Evolutionary conservation across 345 rosid species (phyloP), one percentile per base, ranked within the genome.

Genomic region (Balakata baccata): DNA sequence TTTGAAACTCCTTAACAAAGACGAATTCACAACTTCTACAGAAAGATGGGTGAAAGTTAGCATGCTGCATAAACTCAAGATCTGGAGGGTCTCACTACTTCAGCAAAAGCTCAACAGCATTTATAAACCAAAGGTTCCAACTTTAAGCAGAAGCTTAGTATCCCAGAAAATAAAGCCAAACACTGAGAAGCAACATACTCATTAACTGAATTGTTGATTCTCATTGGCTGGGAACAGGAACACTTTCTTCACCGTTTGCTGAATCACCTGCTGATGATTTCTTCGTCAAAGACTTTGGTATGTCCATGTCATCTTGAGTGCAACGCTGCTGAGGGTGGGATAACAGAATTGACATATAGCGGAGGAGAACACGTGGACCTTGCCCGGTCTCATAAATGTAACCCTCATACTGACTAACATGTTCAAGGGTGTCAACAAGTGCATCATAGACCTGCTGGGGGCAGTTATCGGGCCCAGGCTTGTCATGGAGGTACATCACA

Each of bases 401-500:
- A 39, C 98, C 97, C 77, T 94, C 98, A 34, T 88, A 84, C 82
- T 94, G 95, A 6, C 92, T 83, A 50, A 92, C 90, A 20, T 80
- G 89, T 68, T 94, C 98, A 18, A 94, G 97, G 25, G 89, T 85
- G 41, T 92, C 97, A 0, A 89, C 92, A 0, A 94, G 95, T 14
- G 84, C 74, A 82, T 90, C 95, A 41, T 90, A 94, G 39, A 89
- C 97, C 62, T 81, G 88, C 81, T 94, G 98, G 8, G 98, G 98
- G 80, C 96, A 92, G 79, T 92, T 94, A 53, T 90, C 95, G 8
- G 89, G 92, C 41, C 90, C 84, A 49, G 98, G 98, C 82, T 92
- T 94, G 79, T 92, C 91, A 3, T 94, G 98, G 66, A 94, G 88
- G 82, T 94, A 92, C 84, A 94, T 84, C 75, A 94, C 98, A 83